Percentiles rank a stretch among this genome's conserved stretches.
Evolutionary conservation across 805 yeast genomes (phyloP).

Genomic region (Metschnikowia lachancei): DNA sequence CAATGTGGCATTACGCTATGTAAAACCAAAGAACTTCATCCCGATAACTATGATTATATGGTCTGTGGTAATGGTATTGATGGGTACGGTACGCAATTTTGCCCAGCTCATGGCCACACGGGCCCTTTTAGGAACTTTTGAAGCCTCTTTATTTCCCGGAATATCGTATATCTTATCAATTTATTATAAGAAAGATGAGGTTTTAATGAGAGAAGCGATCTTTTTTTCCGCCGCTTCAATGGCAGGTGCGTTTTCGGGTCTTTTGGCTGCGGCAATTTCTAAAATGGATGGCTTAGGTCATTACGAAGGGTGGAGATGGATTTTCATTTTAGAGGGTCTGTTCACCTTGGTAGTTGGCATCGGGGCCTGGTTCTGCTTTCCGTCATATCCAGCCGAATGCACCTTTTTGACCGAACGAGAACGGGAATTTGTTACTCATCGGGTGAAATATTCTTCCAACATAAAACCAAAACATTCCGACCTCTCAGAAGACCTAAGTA

Average conservation of each 20-base stretch:
- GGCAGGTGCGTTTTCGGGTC: slow-evolving; percentile 78
- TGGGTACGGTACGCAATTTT: slow-evolving; percentile 60
- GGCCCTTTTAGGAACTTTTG: slow-evolving; percentile 62
- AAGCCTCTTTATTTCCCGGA: slow-evolving; percentile 72
- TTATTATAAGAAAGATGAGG: slow-evolving; percentile 62
- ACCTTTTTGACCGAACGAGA: slow-evolving; percentile 13
- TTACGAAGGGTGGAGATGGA: slow-evolving; percentile 18
- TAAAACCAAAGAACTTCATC: slow-evolving; percentile 66
- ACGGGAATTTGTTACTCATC: slow-evolving; percentile 10
- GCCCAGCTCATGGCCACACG: slow-evolving; percentile 63
- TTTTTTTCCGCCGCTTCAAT: slow-evolving; percentile 69
- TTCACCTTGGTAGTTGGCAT: slow-evolving; percentile 9
- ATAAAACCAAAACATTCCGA: not conserved
- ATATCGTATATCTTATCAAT: slow-evolving; percentile 66
- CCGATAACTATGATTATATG: slow-evolving; percentile 54
- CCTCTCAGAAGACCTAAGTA: not conserved
- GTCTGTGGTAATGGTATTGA: slow-evolving; percentile 62
- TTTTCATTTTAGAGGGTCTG: slow-evolving; percentile 16
- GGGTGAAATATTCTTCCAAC: slow-evolving; percentile 11
- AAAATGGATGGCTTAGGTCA: slow-evolving; percentile 44
- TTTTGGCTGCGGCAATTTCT: slow-evolving; percentile 62
- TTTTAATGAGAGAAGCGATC: slow-evolving; percentile 65
- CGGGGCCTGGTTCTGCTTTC: slow-evolving; percentile 10
- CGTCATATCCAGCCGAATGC: slow-evolving; percentile 10
- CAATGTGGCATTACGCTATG: slow-evolving; percentile 55